Evolutionary conservation across 352 stramenopile species (phyloP), one percentile per base, ranked within the genome.

Genomic region (Thalassiosira hispida): DNA sequence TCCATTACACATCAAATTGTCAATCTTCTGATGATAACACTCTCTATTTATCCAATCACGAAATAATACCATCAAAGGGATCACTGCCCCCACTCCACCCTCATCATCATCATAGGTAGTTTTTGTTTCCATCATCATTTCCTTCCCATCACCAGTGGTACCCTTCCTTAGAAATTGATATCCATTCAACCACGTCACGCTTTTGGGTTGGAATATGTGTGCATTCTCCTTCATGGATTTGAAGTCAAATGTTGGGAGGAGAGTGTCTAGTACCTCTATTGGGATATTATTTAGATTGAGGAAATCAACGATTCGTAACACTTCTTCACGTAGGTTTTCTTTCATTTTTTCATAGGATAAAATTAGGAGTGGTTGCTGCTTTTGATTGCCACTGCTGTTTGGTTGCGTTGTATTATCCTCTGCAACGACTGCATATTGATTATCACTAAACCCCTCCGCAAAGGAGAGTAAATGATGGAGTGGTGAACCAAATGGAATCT

Each of bases 381-480:
- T 35, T 16, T 23, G 14, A 31, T 29, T 49, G 20, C 29, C 49
- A 31, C 22, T 60, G 20, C 27, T 71, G 20, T 1, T 16, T 35
- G n/a, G 5, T 33, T 16, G 2, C 22, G 23, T 60, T 60, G 14
- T 27, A 63, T 25, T 29, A 42, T 12, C 22, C 52, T 46, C 16
- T 22, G 38, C 33, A 29, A 38, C 33, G 0, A 1, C 31, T 7
- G 18, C 22, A 67, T 81, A 74, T 23, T 71, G 42, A 68, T 70
- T 74, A 14, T 70, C 67, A 49, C 18, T 18, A 33, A 81, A 79
- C 2, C 40, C 69, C 29, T 62, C 33, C 0, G 63, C 65, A 57
- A 67, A 91, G 1, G 79, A 80, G 22, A 78, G 60, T 9, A 91
- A 78, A 78, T 91, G 85, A 83, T 91, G 66, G 9, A 79, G 27